These are phyloP conservation scores for Yarrowia bubula DNA, from an alignment of 805 yeast species.

Conservation along the genomic window DNA sequence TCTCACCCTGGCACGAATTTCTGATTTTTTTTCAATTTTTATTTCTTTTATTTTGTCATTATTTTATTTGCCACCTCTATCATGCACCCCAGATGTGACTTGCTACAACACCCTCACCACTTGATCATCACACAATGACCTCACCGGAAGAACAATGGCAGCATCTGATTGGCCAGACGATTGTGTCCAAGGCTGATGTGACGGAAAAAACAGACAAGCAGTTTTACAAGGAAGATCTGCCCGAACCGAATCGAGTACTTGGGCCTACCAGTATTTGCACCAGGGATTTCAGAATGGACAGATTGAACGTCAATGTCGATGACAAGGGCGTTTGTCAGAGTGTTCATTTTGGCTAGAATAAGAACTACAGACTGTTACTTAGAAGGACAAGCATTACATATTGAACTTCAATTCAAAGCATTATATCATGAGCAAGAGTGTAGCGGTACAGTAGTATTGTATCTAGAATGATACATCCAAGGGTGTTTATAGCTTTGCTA, in stretches of 20 bases:
- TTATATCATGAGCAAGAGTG: too few relatives aligned
- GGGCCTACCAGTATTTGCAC: not conserved
- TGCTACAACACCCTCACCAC: not conserved
- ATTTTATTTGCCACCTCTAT: not conserved
- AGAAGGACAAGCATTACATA: too few relatives aligned
- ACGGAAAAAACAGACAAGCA: not conserved
- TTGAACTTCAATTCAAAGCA: too few relatives aligned
- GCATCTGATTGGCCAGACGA: constrained; percentile 12
- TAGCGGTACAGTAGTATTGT: too few relatives aligned
- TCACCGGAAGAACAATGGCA: not conserved
- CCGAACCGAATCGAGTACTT: constrained; percentile 10
- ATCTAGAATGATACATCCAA: too few relatives aligned
- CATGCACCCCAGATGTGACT: constrained; percentile 3
- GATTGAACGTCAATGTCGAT: constrained; percentile 13
- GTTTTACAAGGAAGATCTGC: constrained; percentile 13
- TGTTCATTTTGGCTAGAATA: not conserved
- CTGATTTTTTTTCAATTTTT: too few relatives aligned
- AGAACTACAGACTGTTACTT: not conserved
- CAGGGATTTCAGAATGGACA: not conserved
- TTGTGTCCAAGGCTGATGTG: not conserved
- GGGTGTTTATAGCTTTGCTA: too few relatives aligned
- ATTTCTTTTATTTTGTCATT: too few relatives aligned
- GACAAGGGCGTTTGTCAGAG: not conserved
- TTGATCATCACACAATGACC: not conserved
- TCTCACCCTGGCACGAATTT: too few relatives aligned